Evolutionary conservation across 805 yeast genomes (phyloP).

Genomic region (Saccharomycopsis sp.): DNA sequence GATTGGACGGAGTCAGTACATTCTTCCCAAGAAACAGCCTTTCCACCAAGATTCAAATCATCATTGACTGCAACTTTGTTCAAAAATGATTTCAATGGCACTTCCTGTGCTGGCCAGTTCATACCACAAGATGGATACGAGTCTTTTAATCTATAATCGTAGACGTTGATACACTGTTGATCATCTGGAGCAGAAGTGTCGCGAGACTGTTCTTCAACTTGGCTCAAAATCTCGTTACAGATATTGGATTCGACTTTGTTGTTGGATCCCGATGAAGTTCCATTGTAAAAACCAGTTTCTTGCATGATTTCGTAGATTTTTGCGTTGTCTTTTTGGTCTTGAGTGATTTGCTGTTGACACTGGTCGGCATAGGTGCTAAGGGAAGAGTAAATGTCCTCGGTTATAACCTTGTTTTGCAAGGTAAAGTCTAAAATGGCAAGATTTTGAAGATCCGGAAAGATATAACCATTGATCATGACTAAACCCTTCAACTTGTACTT

Average conservation of each 20-base stretch:
- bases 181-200: conserved; percentile 10
- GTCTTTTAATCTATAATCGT: conserved; percentile 69
- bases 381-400: conserved; percentile 1
- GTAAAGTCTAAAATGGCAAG: conserved; percentile 13
- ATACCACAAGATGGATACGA: conserved; percentile 81
- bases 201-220: conserved; percentile 9
- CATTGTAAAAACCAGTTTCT: conserved; percentile 19
- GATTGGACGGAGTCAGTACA: conserved; percentile 58
- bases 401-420: conserved; percentile 11
- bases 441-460: conserved; percentile 76
- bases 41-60: conserved; percentile 43
- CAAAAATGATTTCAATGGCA: conserved; percentile 46
- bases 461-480: conserved; percentile 90
- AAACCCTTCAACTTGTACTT: conserved; percentile 49
- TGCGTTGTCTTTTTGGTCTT: conserved; percentile 5
- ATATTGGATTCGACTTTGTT: conserved; percentile 11
- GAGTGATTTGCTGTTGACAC: conserved; percentile 6
- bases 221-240: conserved; percentile 8
- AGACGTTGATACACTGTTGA: conserved; percentile 72
- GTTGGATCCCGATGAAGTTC: conserved; percentile 2
- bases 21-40: conserved; percentile 60
- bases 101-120: conserved; percentile 80
- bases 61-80: conserved; percentile 39
- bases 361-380: conserved; percentile 9
- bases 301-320: conserved; percentile 12